Percentiles rank a stretch among this genome's conserved stretches.
Evolutionary conservation across 441 rosid genomes (phyloP).

Genomic region (Viola pubescens): DNA sequence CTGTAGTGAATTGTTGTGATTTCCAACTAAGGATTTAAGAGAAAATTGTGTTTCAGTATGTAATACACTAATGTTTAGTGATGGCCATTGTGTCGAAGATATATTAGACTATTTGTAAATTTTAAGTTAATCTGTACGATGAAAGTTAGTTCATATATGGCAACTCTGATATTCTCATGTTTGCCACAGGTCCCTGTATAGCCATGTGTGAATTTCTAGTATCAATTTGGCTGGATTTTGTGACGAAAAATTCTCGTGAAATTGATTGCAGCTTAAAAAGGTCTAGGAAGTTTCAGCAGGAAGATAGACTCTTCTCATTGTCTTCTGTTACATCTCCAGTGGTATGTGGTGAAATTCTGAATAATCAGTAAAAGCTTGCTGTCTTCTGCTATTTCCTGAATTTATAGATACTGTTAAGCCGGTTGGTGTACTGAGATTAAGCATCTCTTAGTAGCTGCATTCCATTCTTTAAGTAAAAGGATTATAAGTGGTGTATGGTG

Average conservation of each 20-base stretch:
- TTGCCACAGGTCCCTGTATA: neutral
- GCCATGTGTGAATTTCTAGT: neutral
- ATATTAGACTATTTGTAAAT: no score
- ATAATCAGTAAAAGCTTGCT: neutral
- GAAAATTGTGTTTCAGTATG: no score
- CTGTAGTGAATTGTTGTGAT: no score
- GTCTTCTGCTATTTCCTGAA: neutral
- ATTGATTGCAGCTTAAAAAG: constrained; percentile 63
- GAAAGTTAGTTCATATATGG: neutral
- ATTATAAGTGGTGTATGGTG: no score
- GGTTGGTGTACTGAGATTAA: no score
- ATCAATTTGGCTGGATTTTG: constrained; percentile 7
- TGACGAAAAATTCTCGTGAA: constrained; percentile 12
- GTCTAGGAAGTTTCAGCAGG: constrained; percentile 82
- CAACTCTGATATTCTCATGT: neutral
- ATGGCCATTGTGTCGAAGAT: no score
- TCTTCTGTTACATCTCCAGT: constrained; percentile 87
- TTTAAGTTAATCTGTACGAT: neutral
- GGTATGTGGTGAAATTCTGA: constrained; percentile 38
- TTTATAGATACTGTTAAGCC: no score
- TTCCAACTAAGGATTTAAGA: no score
- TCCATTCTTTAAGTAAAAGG: neutral
- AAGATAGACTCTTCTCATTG: constrained; percentile 81
- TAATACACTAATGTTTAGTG: no score
- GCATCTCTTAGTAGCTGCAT: neutral